Evolutionary conservation across 305 asterid genomes (phyloP), one percentile per base, ranked within the genome.

Genomic region (Rubia balearica): DNA sequence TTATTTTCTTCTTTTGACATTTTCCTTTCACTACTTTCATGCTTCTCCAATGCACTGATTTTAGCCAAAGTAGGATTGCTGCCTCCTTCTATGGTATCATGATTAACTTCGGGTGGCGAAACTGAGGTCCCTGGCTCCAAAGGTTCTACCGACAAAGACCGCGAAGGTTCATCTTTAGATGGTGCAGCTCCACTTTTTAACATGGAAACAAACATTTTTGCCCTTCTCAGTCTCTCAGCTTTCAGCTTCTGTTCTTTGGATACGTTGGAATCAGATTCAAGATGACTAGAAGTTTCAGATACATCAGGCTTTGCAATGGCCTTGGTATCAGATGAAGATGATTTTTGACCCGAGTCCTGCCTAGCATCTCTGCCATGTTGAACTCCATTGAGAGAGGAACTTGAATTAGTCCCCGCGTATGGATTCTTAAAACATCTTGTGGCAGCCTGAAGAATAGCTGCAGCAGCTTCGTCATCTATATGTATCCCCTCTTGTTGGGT

Each of bases 371-470:
- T 74, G 81, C 71, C 76, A 51, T 70, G 73, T 72, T 62, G 75
- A 70, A 70, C 70, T 8, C 77, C 77, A 53, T 71, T 79, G 7
- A 60, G 40, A 66, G 80, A 73, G 12, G 83, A 40, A 42, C 72
- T 78, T 69, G 87, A 73, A 71, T 76, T 53, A 48, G 74, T 64
- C 65, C 81, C 83, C 67, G 73, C 67, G 76, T 79, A 81, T 56
- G 95, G 81, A 67, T 76, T 82, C 71, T 83, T 90, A 12, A 85
- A 79, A 73, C 97, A 96, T 81, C 91, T 86, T 14, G 86, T 82
- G 71, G 96, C 97, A 72, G 96, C 96, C 83, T 90, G 87, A 83
- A 93, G 96, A 76, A 91, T 87, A 73, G 96, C 98, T 33, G 92
- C 97, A 6, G 88, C 94, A 38, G 91, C 82, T 3, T 87, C 91